Evolutionary conservation across 345 rosid species (phyloP).

Genomic region (Moricandia arvensis): DNA sequence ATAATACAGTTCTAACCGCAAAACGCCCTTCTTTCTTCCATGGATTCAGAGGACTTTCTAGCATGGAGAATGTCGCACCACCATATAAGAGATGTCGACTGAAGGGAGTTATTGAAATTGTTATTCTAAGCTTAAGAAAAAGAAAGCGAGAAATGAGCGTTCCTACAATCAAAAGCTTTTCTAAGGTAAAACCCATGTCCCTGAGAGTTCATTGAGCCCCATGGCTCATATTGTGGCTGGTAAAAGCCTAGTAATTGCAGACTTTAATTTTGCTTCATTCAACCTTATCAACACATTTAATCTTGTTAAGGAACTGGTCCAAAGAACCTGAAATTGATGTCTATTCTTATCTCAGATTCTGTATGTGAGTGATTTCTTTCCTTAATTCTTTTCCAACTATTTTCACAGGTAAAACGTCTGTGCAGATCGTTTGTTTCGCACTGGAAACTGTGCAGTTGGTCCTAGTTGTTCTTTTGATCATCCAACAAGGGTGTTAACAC

Average conservation of each 20-base stretch:
- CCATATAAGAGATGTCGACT: slow-evolving; percentile 6
- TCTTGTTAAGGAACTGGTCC: neutral
- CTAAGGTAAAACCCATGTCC: slow-evolving; percentile 7
- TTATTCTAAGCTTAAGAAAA: slow-evolving; percentile 15
- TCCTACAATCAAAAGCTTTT: neutral
- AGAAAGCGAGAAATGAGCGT: neutral
- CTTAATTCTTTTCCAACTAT: neutral
- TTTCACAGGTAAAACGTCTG: neutral
- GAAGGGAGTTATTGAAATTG: slow-evolving; percentile 8
- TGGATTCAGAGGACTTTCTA: neutral
- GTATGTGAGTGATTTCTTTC: neutral
- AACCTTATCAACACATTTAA: neutral
- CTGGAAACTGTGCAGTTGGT: neutral
- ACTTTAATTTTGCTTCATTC: neutral
- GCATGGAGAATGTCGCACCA: neutral
- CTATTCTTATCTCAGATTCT: neutral
- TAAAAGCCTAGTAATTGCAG: neutral
- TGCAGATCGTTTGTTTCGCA: neutral
- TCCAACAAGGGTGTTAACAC: neutral
- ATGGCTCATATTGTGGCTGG: neutral
- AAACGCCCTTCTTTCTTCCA: neutral
- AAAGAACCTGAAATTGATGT: neutral
- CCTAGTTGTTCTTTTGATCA: neutral
- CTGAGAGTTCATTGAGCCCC: neutral
- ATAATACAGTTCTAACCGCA: neutral